phyloP scores from a whole-genome alignment of 2,329 filamentous ascomycete genomes.

The Aspergillus pseudoglaucus region DNA sequence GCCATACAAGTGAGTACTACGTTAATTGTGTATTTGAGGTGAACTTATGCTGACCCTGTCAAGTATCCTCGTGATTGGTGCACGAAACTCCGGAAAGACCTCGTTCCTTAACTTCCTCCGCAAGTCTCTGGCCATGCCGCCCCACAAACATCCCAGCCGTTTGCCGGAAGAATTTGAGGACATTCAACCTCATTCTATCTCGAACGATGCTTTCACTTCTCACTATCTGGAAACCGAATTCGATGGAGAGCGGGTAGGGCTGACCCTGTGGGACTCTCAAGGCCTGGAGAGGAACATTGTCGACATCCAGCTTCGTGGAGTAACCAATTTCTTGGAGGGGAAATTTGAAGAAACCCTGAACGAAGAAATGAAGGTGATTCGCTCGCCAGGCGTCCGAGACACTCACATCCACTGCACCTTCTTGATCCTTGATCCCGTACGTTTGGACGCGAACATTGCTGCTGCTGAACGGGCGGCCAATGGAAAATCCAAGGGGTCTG shows the following conservation, averaged over 20 bases:
- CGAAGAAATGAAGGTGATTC: conserved; percentile 95
- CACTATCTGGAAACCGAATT: conserved; percentile 93
- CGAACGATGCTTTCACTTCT: conserved; percentile 65
- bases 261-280: conserved; percentile 95
- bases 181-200: conserved; percentile 49
- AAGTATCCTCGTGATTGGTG: conserved; percentile 85
- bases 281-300: conserved; percentile 92
- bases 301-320: conserved; percentile 86
- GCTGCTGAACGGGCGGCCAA: conserved; percentile 54
- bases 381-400: conserved; percentile 86
- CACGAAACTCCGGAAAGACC: conserved; percentile 83
- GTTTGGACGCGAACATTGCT: conserved; percentile 75
- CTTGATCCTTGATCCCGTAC: conserved; percentile 78
- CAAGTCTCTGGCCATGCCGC: conserved; percentile 73
- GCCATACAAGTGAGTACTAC: conserved; percentile 80
- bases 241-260: conserved; percentile 79
- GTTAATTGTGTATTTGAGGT: background rate
- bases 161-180: conserved; percentile 53
- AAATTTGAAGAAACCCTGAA: conserved; percentile 98
- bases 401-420: conserved; percentile 97
- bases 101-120: conserved; percentile 95
- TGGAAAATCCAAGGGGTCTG: conserved; percentile 44
- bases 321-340: conserved; percentile 87
- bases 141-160: conserved; percentile 61
- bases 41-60: conserved; percentile 2